Base-by-base conservation (phyloP, 179 eudicot species). In the Patellifolia procumbens region DNA sequence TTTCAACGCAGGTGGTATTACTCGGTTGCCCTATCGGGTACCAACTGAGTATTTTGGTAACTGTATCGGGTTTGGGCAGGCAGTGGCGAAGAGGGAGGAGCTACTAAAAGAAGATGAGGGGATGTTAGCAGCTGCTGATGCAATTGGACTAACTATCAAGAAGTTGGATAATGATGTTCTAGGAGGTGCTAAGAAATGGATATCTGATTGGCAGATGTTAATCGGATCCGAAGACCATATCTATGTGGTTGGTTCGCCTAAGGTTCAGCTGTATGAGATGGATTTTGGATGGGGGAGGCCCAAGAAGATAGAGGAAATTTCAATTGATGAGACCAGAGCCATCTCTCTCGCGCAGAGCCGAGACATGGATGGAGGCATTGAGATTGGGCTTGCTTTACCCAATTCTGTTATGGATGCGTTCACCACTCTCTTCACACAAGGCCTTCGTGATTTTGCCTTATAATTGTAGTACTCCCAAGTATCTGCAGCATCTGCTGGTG, bases 221-320 rank as follows among this genome's bases (percentile, higher is more conserved):
- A 31, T 70, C 9, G 81, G 65, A 66, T 73, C 87, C 7, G 83
- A 80, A 32, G 59, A 31, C 2, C 81, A 84, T 55, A 72, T 86
- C n/a, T 76, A 55, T 77, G 81, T 86, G 31, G 78, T 85, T 2
- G 90, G 89, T 12, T 89, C 92, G 20, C 89, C 90, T 0, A 85
- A 86, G 62, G 83, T 89, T 75, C 76, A 78, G 35, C 62, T 79
- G n/a, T 89, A 87, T 62, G 61, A 58, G 52, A 59, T 39, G 28
- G 76, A 73, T 42, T 73, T 73, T 24, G 67, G 65, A 34, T 73
- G 76, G 65, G 65, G 52, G 5, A 37, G 20, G 7, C 74, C 74
- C 12, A 49, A 49, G 55, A 87, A 84, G 56, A 73, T 84, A 42
- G 86, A 87, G 72, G 79, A 80, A 63, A 61, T 84, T 2, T 82